Conservation (phyloP, 2,329 filamentous ascomycete genomes). For the Colletotrichum scovillei region DNA sequence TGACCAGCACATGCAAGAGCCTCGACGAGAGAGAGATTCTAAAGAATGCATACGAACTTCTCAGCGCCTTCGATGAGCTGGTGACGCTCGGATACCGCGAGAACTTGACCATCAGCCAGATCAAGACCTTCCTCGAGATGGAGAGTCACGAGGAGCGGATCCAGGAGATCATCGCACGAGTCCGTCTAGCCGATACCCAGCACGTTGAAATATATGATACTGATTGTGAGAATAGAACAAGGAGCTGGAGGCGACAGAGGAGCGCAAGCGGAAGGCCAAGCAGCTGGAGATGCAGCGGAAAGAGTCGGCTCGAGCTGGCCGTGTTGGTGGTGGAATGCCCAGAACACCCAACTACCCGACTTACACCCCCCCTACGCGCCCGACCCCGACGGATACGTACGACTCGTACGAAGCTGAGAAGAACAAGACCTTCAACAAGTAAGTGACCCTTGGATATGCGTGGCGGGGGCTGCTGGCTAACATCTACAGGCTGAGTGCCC, state of each 20-base stretch:
- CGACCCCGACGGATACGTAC: constrained; percentile 83
- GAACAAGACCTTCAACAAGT: constrained; percentile 90
- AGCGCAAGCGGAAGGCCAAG: constrained; percentile 98
- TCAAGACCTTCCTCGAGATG: constrained; percentile 99
- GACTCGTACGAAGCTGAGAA: constrained; percentile 97
- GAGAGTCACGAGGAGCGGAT: constrained; percentile 99
- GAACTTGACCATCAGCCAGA: constrained; percentile 95
- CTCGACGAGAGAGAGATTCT: constrained; percentile 96
- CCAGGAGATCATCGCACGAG: constrained; percentile 94
- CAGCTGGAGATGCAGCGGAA: constrained; percentile 99
- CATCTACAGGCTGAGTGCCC: constrained; percentile 52
- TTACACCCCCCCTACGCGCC: constrained; percentile 83
- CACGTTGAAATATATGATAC: background rate
- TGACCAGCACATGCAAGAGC: constrained; percentile 95
- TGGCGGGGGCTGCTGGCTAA: background rate
- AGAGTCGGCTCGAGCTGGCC: constrained; percentile 84
- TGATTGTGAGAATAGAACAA: constrained; percentile 77
- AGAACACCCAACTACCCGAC: constrained; percentile 87
- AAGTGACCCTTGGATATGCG: constrained; percentile 44
- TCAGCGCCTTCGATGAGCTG: constrained; percentile 97
- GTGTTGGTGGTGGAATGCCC: constrained; percentile 66
- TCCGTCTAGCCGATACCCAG: constrained; percentile 54
- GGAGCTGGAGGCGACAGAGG: constrained; percentile 96
- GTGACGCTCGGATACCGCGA: constrained; percentile 96
- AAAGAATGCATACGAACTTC: constrained; percentile 93